Evolutionary conservation across 352 stramenopile species (phyloP).

Genomic region (Globisporangium barbulae): DNA sequence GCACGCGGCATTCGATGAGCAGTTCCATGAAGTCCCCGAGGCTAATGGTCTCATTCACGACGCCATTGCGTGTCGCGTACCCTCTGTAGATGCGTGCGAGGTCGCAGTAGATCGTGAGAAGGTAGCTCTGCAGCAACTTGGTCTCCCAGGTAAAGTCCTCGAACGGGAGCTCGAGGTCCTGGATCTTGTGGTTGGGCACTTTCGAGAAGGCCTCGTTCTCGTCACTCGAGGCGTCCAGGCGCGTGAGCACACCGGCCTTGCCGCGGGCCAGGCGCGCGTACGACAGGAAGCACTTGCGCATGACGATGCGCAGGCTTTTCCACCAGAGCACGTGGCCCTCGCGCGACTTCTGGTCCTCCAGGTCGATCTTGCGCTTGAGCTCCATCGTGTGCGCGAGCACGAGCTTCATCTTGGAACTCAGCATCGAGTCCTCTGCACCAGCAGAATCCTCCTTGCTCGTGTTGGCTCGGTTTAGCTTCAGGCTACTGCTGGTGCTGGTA

Average conservation of each 20-base stretch:
- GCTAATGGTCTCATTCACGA: constrained; percentile 42
- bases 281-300: constrained; percentile 77
- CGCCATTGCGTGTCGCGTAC: constrained; percentile 44
- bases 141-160: constrained; percentile 68
- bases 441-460: neutral
- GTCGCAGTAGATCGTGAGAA: constrained; percentile 67
- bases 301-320: constrained; percentile 67
- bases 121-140: constrained; percentile 71
- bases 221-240: constrained; percentile 39
- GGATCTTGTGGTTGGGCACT: constrained; percentile 41
- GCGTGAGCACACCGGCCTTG: constrained; percentile 57
- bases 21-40: constrained; percentile 57
- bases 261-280: constrained; percentile 58
- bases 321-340: constrained; percentile 68
- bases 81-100: constrained; percentile 71
- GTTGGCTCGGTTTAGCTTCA: neutral
- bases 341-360: constrained; percentile 50
- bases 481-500: constrained; percentile 4
- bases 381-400: constrained; percentile 67
- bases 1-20: constrained; percentile 60
- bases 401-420: constrained; percentile 64
- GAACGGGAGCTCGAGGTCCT: constrained; percentile 51
- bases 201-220: constrained; percentile 66
- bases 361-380: constrained; percentile 63
- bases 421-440: constrained; percentile 22